These are phyloP conservation scores for Exophiala bonariae DNA, from an alignment of 2,329 filamentous ascomycete species.

Conservation along the genomic window DNA sequence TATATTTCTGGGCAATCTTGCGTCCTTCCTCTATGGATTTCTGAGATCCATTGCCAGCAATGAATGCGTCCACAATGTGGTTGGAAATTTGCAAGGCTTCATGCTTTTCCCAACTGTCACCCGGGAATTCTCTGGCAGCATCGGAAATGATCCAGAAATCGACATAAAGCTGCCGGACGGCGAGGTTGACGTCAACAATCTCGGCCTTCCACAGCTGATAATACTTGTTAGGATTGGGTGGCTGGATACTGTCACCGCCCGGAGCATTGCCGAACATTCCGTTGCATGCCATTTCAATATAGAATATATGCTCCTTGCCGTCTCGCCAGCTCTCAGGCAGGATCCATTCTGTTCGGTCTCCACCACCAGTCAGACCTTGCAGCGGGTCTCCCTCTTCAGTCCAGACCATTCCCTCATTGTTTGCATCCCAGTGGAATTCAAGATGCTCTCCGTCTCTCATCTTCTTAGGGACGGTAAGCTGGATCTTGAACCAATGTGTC, in stretches of 20 bases:
- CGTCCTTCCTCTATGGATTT: conserved; percentile 77
- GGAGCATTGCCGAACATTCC: conserved; percentile 95
- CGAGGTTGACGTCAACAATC: conserved; percentile 84
- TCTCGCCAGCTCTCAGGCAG: conserved; percentile 79
- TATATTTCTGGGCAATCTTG: conserved; percentile 77
- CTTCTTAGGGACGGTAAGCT: conserved; percentile 72
- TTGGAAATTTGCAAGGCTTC: conserved; percentile 81
- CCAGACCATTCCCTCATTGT: conserved; percentile 95
- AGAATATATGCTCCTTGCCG: conserved; percentile 83
- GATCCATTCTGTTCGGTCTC: conserved; percentile 88
- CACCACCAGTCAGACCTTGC: conserved; percentile 87
- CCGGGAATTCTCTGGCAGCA: conserved; percentile 85
- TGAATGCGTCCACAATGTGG: conserved; percentile 85
- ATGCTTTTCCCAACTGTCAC: conserved; percentile 85
- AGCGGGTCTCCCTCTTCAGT: conserved; percentile 83
- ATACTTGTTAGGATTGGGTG: conserved; percentile 80
- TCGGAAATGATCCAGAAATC: conserved; percentile 96
- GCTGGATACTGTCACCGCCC: conserved; percentile 82
- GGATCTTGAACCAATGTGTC: conserved; percentile 93
- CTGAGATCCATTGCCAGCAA: conserved; percentile 70
- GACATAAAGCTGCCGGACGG: conserved; percentile 78
- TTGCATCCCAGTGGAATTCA: conserved; percentile 95
- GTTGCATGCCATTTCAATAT: conserved; percentile 98
- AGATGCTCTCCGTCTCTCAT: conserved; percentile 75
- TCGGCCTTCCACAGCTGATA: conserved; percentile 76